phyloP scores from a whole-genome alignment of 2,329 filamentous ascomycete genomes.

The Fusarium pseudoanthophilum region DNA sequence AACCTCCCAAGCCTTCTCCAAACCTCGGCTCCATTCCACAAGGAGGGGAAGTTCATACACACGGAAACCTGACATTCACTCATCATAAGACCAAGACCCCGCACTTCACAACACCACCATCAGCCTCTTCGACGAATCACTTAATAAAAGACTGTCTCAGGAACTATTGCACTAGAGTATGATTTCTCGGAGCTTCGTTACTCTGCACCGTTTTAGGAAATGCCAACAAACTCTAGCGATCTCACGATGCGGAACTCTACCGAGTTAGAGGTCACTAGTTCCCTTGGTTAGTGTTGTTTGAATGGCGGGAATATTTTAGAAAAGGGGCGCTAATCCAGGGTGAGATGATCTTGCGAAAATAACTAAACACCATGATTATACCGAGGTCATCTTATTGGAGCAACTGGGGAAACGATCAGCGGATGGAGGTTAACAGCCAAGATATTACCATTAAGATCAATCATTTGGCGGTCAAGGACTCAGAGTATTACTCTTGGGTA shows the following conservation, averaged over 20 bases:
- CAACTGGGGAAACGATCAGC: background rate
- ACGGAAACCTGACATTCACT: background rate
- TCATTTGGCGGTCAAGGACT: background rate
- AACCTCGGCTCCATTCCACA: slow-evolving; percentile 1
- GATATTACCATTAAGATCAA: background rate
- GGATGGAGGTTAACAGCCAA: background rate
- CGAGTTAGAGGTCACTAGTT: background rate
- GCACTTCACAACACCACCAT: slow-evolving; percentile 22
- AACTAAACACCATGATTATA: background rate
- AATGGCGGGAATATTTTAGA: background rate
- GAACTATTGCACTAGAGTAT: background rate
- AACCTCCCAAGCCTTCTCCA: background rate
- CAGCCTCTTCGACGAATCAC: background rate
- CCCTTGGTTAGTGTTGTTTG: background rate
- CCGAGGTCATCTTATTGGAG: background rate
- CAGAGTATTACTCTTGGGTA: accelerated
- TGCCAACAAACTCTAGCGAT: background rate
- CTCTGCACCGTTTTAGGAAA: slow-evolving; percentile 10
- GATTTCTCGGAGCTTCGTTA: slow-evolving; percentile 7
- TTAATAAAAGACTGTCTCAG: background rate
- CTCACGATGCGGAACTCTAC: background rate
- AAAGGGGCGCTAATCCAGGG: background rate
- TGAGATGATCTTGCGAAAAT: background rate
- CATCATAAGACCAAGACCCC: slow-evolving; percentile 20
- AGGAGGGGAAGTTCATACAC: slow-evolving; percentile 12